These are phyloP conservation scores for Lasiodiplodia citricola DNA, from an alignment of 2,329 filamentous ascomycete genomes.

Conservation along the genomic window DNA sequence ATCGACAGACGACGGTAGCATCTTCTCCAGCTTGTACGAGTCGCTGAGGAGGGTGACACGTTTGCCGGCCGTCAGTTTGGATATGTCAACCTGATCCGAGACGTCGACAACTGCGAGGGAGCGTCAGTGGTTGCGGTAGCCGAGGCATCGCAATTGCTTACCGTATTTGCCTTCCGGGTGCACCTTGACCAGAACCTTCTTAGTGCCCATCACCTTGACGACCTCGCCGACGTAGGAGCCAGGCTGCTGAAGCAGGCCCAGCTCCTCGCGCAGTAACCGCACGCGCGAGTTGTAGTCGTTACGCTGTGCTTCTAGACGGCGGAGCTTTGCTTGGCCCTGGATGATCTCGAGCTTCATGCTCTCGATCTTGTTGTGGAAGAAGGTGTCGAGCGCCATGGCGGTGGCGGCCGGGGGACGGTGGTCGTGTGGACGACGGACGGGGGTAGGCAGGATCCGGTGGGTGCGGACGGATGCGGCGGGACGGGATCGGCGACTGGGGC, in stretches of 20 bases:
- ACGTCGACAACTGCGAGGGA: slow-evolving; percentile 81
- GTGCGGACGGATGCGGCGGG: background rate
- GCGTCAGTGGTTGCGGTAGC: slow-evolving; percentile 10
- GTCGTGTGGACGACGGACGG: background rate
- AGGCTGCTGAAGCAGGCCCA: slow-evolving; percentile 93
- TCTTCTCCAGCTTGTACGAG: slow-evolving; percentile 98
- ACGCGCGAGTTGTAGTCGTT: slow-evolving; percentile 99
- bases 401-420: slow-evolving; percentile 36
- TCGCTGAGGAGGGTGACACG: slow-evolving; percentile 95
- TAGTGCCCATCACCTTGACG: slow-evolving; percentile 99
- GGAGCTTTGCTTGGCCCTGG: slow-evolving; percentile 93
- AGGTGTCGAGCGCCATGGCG: slow-evolving; percentile 98
- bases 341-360: slow-evolving; percentile 99
- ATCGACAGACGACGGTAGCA: slow-evolving; percentile 96
- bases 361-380: slow-evolving; percentile 99
- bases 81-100: slow-evolving; percentile 89
- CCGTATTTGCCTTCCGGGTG: slow-evolving; percentile 99
- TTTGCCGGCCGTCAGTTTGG: slow-evolving; percentile 96
- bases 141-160: slow-evolving; percentile 51
- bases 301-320: slow-evolving; percentile 93
- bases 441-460: background rate
- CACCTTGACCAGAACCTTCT: slow-evolving; percentile 98
- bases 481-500: background rate
- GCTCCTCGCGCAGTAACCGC: slow-evolving; percentile 89
- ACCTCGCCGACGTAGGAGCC: slow-evolving; percentile 98